These are phyloP conservation scores for Trichoderma reesei DNA, from an alignment of 495 filamentous ascomycete species.

Conservation along the genomic window DNA sequence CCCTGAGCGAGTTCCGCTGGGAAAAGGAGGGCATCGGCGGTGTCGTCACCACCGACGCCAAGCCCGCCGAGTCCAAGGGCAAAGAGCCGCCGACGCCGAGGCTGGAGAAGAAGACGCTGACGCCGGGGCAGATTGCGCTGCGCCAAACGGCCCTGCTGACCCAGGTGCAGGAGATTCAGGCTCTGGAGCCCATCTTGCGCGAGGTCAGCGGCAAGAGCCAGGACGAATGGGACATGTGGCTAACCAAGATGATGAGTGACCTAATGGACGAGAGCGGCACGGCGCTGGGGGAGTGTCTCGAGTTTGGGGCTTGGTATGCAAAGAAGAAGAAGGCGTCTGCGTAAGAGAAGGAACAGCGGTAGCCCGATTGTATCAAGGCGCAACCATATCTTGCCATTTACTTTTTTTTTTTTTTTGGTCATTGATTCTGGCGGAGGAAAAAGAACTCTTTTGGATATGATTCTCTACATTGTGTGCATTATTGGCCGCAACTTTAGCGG, in stretches of 20 bases:
- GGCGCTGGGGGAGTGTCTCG: slow-evolving; percentile 78
- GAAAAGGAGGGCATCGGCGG: slow-evolving; percentile 62
- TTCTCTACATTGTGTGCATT: not conserved
- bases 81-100: slow-evolving; percentile 20
- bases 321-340: slow-evolving; percentile 38
- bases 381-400: not conserved
- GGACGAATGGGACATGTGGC: slow-evolving; percentile 90
- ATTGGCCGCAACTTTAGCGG: not conserved
- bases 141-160: slow-evolving; percentile 70
- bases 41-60: slow-evolving; percentile 43
- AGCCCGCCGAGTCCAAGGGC: slow-evolving; percentile 33
- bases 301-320: slow-evolving; percentile 94
- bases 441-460: not conserved
- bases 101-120: slow-evolving; percentile 40
- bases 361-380: not conserved
- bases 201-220: slow-evolving; percentile 76
- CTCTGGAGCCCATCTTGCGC: slow-evolving; percentile 71
- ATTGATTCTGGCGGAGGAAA: not conserved
- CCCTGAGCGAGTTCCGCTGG: slow-evolving; percentile 80
- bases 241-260: slow-evolving; percentile 75
- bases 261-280: slow-evolving; percentile 70
- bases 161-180: slow-evolving; percentile 80
- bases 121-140: slow-evolving; percentile 61
- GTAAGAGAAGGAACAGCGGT: slow-evolving; percentile 1
- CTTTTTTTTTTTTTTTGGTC: not conserved